Conservation (phyloP, 2,329 filamentous ascomycete genomes). For the Colletotrichum australisinense region DNA sequence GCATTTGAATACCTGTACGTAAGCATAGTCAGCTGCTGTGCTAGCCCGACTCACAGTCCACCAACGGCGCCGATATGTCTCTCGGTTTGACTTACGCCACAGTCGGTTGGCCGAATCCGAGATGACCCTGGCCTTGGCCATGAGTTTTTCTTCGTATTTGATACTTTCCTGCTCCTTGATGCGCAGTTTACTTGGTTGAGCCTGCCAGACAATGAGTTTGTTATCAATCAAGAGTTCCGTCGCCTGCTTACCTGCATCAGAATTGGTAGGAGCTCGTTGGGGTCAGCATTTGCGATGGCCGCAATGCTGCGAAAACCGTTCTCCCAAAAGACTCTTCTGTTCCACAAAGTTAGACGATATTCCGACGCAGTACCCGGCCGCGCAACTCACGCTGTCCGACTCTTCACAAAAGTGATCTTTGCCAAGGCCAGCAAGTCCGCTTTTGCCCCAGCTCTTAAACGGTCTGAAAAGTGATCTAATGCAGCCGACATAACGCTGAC, state of each 20-base stretch:
- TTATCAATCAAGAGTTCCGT: conserved; percentile 1
- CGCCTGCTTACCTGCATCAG: conserved; percentile 70
- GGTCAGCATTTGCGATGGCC: conserved; percentile 75
- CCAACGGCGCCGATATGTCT: not conserved
- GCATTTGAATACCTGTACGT: conserved; percentile 60
- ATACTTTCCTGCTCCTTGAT: conserved; percentile 66
- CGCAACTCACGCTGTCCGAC: conserved; percentile 71
- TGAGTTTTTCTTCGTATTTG: conserved; percentile 72
- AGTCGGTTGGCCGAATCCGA: conserved; percentile 75
- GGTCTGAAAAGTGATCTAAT: conserved; percentile 80
- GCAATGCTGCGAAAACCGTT: conserved; percentile 79
- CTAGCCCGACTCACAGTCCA: conserved; percentile 1
- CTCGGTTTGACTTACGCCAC: conserved; percentile 65
- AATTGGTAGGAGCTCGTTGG: conserved; percentile 76
- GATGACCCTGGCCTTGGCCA: conserved; percentile 75
- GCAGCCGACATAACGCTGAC: conserved; percentile 74
- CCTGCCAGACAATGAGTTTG: conserved; percentile 52
- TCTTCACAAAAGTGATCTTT: conserved; percentile 81
- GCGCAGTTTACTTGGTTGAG: conserved; percentile 74
- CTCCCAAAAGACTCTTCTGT: conserved; percentile 74
- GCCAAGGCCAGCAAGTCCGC: conserved; percentile 78
- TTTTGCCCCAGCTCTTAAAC: conserved; percentile 77
- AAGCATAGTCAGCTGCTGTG: conserved; percentile 33
- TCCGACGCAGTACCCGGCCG: not conserved
- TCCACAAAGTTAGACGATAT: conserved; percentile 20